These are phyloP conservation scores for Suhomyces sp. DNA, from an alignment of 805 yeast genomes.

Conservation along the genomic window DNA sequence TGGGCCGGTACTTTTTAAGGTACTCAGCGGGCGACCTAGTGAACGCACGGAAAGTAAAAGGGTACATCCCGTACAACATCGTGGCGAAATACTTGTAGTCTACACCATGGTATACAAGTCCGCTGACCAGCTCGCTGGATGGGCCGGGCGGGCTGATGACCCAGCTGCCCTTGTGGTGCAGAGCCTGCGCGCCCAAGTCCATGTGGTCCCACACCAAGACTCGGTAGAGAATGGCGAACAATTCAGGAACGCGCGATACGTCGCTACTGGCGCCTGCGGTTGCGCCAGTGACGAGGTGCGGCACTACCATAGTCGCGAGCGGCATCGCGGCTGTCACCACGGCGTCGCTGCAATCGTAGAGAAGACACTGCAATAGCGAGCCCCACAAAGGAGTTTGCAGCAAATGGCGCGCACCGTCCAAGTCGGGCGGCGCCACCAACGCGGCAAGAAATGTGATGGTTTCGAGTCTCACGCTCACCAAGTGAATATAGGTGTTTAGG, in stretches of 20 bases:
- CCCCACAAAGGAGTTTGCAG: constrained; percentile 34
- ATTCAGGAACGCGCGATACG: constrained; percentile 32
- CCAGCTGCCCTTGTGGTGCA: background rate
- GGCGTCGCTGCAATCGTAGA: constrained; percentile 41
- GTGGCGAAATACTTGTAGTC: constrained; percentile 37
- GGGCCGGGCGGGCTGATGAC: background rate
- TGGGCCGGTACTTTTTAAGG: background rate
- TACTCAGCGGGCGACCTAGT: constrained; percentile 19
- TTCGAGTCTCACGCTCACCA: constrained; percentile 17
- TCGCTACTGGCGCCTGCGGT: constrained; percentile 14
- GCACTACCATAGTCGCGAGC: constrained; percentile 34
- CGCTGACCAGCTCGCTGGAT: background rate
- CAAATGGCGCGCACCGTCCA: constrained; percentile 26
- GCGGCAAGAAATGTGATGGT: constrained; percentile 36
- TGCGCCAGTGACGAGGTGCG: constrained; percentile 36
- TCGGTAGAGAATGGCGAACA: constrained; percentile 46
- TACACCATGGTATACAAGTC: background rate
- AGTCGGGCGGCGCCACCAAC: constrained; percentile 25
- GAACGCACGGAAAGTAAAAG: constrained; percentile 46
- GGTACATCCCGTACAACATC: constrained; percentile 57
- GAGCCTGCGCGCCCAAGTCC: background rate
- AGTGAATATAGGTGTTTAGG: constrained; percentile 32
- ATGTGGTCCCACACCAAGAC: constrained; percentile 26
- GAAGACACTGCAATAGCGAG: constrained; percentile 35
- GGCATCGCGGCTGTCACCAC: constrained; percentile 36